Base-by-base conservation (phyloP, 2,329 filamentous ascomycete species). In the Claviceps spartinae region DNA sequence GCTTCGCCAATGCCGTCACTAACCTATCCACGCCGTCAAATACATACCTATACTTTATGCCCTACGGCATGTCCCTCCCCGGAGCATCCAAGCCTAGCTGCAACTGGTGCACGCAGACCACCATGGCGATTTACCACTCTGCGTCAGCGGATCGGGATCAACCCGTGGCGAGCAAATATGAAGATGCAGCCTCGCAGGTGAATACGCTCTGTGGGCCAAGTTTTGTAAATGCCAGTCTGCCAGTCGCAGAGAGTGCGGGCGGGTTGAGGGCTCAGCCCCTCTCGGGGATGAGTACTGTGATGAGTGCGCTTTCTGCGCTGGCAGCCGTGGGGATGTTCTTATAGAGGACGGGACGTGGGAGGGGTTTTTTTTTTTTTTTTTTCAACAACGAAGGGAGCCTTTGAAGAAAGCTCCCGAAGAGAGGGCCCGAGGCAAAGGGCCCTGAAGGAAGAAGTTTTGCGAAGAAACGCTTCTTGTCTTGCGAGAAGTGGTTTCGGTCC, bases 31-130 rank as follows among this genome's bases (percentile, higher is more conserved):
- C 79, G 8, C 74, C 85, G 0, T 79, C 81, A 36, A 85, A 93
- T 64, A 77, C 81, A 37, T 91, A 90, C 62, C 76, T 93, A 38
- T 98, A 96, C 70, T 91, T 85, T 61, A 72, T 97, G 3, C 87
- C 90, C 0, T 76, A 95, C 52, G 93, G 93, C 54, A 76, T 82
- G 42, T 67, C 74, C 0, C 70, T 96, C 13, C 86, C 87, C 0
- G 74, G 72, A 14, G 77, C 77, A 22, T 79, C 82, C 26, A 72
- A 75, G n/a, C 87, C 89, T 1, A 80, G 77, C 1, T 98, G 93
- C 71, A 83, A 79, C 59, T 70, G 71, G 42, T 97, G 93, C 65
- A 73, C 93, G 44, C 75, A 83, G 61, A 74, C 86, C 55, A 91
- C 86, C 4, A 95, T 97, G 88, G 75, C 75, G 26, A 78, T 95